Evolutionary conservation across 441 rosid genomes (phyloP), one percentile per base, ranked within the genome.

Genomic region (Melastoma candidum): DNA sequence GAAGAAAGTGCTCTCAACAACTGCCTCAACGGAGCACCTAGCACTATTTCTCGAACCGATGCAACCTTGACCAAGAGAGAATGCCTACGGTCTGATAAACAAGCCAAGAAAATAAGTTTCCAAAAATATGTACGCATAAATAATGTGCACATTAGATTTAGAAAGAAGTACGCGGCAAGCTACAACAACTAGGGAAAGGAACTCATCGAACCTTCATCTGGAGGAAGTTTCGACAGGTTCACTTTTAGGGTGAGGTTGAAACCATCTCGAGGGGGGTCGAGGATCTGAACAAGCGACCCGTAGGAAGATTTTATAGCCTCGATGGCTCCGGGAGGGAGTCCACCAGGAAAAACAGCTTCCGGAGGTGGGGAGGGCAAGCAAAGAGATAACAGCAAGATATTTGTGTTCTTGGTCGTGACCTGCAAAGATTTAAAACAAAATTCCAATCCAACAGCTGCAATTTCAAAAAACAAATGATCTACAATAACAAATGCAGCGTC

Each of bases 221-320:
- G 76, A 63, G 89, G 96, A 65, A 89, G 74, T 76, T 93, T 89
- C 3, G 81, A 77, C 56, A 93, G 79, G 58, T 89, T 89, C 55
- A 93, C 77, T 68, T 86, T 93, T 73, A 93, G 52, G 14, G 97
- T 93, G 63, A 93, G 81, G 71, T 84, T 86, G 69, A 77, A 89
- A 65, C 97, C 99, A 73, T 93, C 96, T 64, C 86, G 80, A 11
- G 97, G 99, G 64, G 97, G 97, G 73, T 93, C 97, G 55, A 93
- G 90, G 54, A 89, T 89, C 68, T 89, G 97, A 48, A 89, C 85
- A 25, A 70, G 74, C 1, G 64, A 76, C 26, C 85, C 93, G 51
- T 89, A 93, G 2, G 93, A 61, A 22, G 85, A 75, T 76, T 93
- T 86, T 56, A 86, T 77, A 45, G 95, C 96, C 76, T 93, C 99